Conservation (phyloP, 1,284 basidiomycete genomes). For the Trichosporon asahii region DNA sequence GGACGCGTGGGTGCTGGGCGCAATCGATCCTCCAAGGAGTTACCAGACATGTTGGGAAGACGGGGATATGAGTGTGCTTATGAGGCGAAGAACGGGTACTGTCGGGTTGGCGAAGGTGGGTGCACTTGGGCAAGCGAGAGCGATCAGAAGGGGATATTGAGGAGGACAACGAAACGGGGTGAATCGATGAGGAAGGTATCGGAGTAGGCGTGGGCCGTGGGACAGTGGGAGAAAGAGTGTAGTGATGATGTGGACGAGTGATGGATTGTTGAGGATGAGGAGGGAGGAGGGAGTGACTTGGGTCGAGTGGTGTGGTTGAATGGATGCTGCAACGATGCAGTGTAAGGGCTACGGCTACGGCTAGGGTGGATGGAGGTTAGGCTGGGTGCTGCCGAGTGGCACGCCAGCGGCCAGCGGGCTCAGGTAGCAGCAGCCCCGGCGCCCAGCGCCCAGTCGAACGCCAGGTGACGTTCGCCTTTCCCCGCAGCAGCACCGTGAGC, state of each 20-base stretch:
- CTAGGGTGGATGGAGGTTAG: conserved; percentile 3
- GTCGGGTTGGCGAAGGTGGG: background rate
- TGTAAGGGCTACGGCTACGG: conserved; percentile 1
- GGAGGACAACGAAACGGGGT: background rate
- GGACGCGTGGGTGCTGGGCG: background rate
- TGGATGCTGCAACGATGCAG: background rate
- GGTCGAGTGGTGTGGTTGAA: background rate
- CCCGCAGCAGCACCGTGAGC: background rate
- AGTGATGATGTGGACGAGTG: background rate
- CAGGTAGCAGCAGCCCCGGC: background rate
- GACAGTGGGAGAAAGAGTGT: background rate
- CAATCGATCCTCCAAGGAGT: background rate
- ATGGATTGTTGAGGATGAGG: background rate
- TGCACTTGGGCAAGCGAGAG: background rate
- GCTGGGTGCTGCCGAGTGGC: conserved; percentile 1
- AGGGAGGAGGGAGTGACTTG: background rate
- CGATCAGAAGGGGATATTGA: background rate
- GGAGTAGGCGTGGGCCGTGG: background rate
- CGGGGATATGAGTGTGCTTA: background rate
- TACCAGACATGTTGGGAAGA: conserved; percentile 6
- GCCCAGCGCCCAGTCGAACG: background rate
- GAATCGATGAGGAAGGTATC: conserved; percentile 5
- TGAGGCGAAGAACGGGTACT: background rate
- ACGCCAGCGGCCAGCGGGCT: background rate
- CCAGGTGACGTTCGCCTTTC: background rate